phyloP scores from a whole-genome alignment of 345 rosid species.

The Draba incana region DNA sequence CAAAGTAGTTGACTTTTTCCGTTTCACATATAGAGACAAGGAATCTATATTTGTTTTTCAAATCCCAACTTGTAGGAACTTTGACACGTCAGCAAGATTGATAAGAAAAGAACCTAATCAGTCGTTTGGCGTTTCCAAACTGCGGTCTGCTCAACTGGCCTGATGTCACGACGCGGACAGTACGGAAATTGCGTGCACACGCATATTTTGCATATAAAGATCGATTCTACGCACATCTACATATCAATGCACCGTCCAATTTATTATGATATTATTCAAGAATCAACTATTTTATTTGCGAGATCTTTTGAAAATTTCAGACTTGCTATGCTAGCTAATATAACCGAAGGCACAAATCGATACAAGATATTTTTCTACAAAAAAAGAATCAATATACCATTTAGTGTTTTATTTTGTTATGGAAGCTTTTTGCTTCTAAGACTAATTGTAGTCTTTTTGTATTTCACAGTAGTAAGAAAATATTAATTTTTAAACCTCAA shows the following conservation, averaged over 20 bases:
- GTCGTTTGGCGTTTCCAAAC: slow-evolving; percentile 20
- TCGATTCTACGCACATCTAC: slow-evolving; percentile 28
- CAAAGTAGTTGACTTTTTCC: slow-evolving; percentile 34
- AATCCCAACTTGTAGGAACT: slow-evolving; percentile 41
- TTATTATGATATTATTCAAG: background rate
- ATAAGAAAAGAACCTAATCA: slow-evolving; percentile 4
- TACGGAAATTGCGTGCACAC: slow-evolving; percentile 30
- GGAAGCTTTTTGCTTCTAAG: background rate
- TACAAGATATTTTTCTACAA: background rate
- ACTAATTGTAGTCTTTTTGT: background rate
- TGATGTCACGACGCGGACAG: background rate
- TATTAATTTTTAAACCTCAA: too few species aligned
- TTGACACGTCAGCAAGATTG: slow-evolving; percentile 29
- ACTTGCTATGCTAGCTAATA: slow-evolving; percentile 25
- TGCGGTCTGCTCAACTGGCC: slow-evolving; percentile 32
- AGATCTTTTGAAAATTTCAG: background rate
- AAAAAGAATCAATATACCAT: background rate
- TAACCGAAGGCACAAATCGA: background rate
- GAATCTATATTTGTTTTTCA: slow-evolving; percentile 21
- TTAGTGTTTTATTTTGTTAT: background rate
- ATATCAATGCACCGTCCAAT: slow-evolving; percentile 24
- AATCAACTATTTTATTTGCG: background rate
- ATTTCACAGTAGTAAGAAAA: background rate
- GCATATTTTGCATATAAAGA: slow-evolving; percentile 1
- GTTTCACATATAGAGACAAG: slow-evolving; percentile 7